Percentiles rank a stretch among this genome's conserved stretches.
Conservation (phyloP, 2,329 filamentous ascomycete genomes). For the Sarocladium oryzae region DNA sequence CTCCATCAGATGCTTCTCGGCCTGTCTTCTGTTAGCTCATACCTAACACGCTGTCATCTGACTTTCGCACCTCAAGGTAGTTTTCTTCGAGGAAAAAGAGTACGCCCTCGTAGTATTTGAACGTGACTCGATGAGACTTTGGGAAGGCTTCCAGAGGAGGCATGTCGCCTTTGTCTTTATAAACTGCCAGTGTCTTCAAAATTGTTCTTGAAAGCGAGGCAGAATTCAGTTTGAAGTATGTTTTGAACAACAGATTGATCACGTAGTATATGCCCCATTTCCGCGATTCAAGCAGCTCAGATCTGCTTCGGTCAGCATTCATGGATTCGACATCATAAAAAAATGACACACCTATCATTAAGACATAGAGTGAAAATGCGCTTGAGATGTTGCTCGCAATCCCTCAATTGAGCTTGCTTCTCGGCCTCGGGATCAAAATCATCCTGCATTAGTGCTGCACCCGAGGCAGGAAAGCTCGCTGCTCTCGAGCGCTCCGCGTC, state of each 20-base stretch:
- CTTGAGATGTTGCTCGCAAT: slow-evolving; percentile 85
- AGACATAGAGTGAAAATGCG: slow-evolving; percentile 87
- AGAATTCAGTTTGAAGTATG: slow-evolving; percentile 92
- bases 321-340: slow-evolving; percentile 3
- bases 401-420: slow-evolving; percentile 80
- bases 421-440: slow-evolving; percentile 72
- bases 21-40: slow-evolving; percentile 35
- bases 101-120: slow-evolving; percentile 92
- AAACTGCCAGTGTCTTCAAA: slow-evolving; percentile 73
- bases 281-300: slow-evolving; percentile 77
- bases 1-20: slow-evolving; percentile 71
- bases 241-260: slow-evolving; percentile 94
- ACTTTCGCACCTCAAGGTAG: slow-evolving; percentile 58
- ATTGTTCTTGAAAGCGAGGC: slow-evolving; percentile 87
- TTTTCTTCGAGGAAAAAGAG: slow-evolving; percentile 93
- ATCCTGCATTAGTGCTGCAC: slow-evolving; percentile 57
- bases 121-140: slow-evolving; percentile 85
- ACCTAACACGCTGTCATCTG: background rate
- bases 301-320: slow-evolving; percentile 42
- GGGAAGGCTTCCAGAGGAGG: slow-evolving; percentile 75
- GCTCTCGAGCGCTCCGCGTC: slow-evolving; percentile 58
- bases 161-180: slow-evolving; percentile 65
- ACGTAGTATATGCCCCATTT: slow-evolving; percentile 98
- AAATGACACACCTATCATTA: slow-evolving; percentile 65
- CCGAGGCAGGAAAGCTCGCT: slow-evolving; percentile 28